Conservation (phyloP, 2,329 filamentous ascomycete species). For the Aspergillus terreus region DNA sequence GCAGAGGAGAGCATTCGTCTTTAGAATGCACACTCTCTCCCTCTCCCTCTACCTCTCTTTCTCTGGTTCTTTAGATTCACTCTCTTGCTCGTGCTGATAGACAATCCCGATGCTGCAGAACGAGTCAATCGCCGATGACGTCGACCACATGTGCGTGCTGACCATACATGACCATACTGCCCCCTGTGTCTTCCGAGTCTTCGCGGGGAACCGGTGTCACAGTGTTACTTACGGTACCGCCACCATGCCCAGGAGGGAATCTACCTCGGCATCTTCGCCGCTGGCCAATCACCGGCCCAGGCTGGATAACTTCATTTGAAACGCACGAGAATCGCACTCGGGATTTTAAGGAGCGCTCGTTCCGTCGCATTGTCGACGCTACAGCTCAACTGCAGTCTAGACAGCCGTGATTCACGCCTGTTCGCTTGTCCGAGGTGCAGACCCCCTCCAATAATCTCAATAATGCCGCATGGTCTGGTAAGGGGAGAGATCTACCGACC, state of each 20-base stretch:
- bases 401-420: not conserved
- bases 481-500: too few relatives aligned
- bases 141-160: slow-evolving; percentile 12
- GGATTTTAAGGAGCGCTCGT: slow-evolving; percentile 22
- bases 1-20: too few relatives aligned
- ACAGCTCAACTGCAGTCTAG: not conserved
- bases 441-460: too few relatives aligned
- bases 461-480: too few relatives aligned
- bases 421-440: not conserved
- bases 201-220: not conserved
- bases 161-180: not conserved
- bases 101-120: too few relatives aligned
- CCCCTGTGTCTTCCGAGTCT: not conserved
- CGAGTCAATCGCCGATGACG: slow-evolving; percentile 6
- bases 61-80: too few relatives aligned
- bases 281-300: slow-evolving; percentile 7
- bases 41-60: too few relatives aligned
- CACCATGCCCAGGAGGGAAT: slow-evolving; percentile 3
- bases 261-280: slow-evolving; percentile 6
- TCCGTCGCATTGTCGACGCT: slow-evolving; percentile 10
- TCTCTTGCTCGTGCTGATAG: too few relatives aligned
- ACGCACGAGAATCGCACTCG: slow-evolving; percentile 26
- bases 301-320: not conserved
- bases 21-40: too few relatives aligned
- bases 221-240: not conserved